phyloP scores from a whole-genome alignment of 2,329 filamentous ascomycete species.

The Fusarium virguliforme region DNA sequence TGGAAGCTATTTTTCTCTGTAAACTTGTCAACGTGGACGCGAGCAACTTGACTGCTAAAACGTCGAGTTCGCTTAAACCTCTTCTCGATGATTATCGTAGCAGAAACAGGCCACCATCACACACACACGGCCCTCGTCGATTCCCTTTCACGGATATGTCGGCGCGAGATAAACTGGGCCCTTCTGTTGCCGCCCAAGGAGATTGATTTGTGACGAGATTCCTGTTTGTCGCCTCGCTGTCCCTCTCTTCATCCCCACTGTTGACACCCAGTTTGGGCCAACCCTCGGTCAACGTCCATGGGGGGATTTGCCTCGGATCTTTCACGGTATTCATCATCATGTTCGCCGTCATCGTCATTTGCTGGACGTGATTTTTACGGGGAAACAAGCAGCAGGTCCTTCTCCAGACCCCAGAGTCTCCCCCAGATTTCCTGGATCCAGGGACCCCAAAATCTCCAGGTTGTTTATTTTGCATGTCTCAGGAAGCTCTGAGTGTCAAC shows the following conservation, averaged over 20 bases:
- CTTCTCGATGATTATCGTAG: not conserved
- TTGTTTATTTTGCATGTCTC: slow-evolving; percentile 25
- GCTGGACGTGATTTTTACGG: slow-evolving; percentile 26
- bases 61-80: slow-evolving; percentile 6
- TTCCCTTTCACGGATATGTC: slow-evolving; percentile 30
- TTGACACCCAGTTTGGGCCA: slow-evolving; percentile 8
- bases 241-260: slow-evolving; percentile 28
- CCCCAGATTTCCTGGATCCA: slow-evolving; percentile 28
- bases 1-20: slow-evolving; percentile 2
- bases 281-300: slow-evolving; percentile 42
- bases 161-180: slow-evolving; percentile 39
- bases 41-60: not conserved
- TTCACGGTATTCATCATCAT: slow-evolving; percentile 18
- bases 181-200: slow-evolving; percentile 15
- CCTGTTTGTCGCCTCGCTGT: slow-evolving; percentile 17
- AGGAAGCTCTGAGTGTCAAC: slow-evolving; percentile 7
- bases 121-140: not conserved
- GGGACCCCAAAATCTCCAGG: slow-evolving; percentile 39
- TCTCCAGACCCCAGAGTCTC: slow-evolving; percentile 45
- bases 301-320: slow-evolving; percentile 6
- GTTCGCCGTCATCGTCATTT: slow-evolving; percentile 18
- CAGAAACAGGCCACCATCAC: slow-evolving; percentile 2
- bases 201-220: slow-evolving; percentile 36
- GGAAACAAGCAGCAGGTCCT: slow-evolving; percentile 23
- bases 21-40: not conserved